Evolutionary conservation across 1,139 yeast species (phyloP), one percentile per base, ranked within the genome.

Genomic region (Yamadazyma sp.): DNA sequence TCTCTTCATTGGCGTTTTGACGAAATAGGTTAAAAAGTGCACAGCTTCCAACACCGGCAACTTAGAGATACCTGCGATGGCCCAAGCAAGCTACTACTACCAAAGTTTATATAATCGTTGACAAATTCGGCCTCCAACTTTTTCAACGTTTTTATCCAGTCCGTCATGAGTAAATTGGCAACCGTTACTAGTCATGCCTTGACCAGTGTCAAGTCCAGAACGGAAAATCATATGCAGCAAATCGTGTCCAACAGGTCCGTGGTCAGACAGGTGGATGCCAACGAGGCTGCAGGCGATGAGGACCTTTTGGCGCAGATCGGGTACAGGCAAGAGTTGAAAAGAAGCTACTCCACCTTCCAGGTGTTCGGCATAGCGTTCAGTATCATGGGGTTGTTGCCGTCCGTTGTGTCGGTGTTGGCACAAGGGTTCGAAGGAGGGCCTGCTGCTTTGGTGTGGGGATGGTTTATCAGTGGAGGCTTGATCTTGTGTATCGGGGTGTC

Each of bases 401-500:
- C 74, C 20, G 66, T 75, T 42, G 62, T 74, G 1, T 68, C 76
- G 0, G 56, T 64, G 22, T 47, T 71, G 4, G 55, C 55, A 12
- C 45, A 45, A 14, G 66, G 65, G 4, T 63, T 73, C 39, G 63
- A 73, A 16, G 79, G 62, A 5, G 77, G 77, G 8, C 59, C 70
- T 8, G 57, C 64, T 22, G 58, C 83, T 4, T 68, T 79, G 17
- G 75, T 81, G 15, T 83, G 88, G 87, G 87, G 88, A 39, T 84
- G 88, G 87, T 69, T 82, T 41, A 65, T 74, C 37, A 75, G 82
- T 31, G 76, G 78, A n/a, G 46, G 72, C 38, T 81, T 82, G 47
- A 76, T 83, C 44, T 57, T 81, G 38, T 62, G 73, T 43, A 75
- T 79, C 41, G 88, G 87, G 10, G 49, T 73, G 40, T 72, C 83